phyloP scores from a whole-genome alignment of 2,329 filamentous ascomycete genomes.

The Phaeosphaeriaceae sp. region DNA sequence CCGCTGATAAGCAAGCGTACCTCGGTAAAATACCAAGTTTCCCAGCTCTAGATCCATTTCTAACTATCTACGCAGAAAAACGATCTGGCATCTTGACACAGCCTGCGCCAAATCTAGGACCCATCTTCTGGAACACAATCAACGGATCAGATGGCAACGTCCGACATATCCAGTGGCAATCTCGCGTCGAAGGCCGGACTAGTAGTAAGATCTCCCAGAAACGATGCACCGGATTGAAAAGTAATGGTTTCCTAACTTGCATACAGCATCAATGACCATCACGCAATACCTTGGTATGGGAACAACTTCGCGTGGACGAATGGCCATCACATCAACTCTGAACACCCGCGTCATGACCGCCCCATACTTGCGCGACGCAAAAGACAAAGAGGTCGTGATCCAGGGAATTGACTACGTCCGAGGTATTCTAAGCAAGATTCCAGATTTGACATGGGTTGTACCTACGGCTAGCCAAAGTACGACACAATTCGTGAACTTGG shows the following conservation, averaged over 20 bases:
- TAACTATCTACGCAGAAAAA: constrained; percentile 26
- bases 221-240: constrained; percentile 13
- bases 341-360: constrained; percentile 62
- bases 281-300: constrained; percentile 66
- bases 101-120: constrained; percentile 67
- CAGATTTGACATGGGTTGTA: constrained; percentile 60
- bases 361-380: constrained; percentile 63
- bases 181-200: constrained; percentile 60
- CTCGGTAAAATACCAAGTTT: constrained; percentile 30
- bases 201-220: constrained; percentile 15
- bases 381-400: constrained; percentile 66
- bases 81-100: constrained; percentile 65
- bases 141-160: constrained; percentile 61
- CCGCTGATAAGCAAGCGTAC: constrained; percentile 45
- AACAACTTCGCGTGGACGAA: constrained; percentile 63
- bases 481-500: constrained; percentile 59
- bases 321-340: constrained; percentile 62
- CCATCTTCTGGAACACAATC: constrained; percentile 65
- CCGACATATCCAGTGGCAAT: constrained; percentile 69
- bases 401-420: constrained; percentile 66
- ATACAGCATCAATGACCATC: constrained; percentile 43
- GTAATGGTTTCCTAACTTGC: not conserved
- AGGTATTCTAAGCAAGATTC: constrained; percentile 57
- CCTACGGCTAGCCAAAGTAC: constrained; percentile 57
- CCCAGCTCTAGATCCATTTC: not conserved